Evolutionary conservation across 345 rosid genomes (phyloP), one percentile per base, ranked within the genome.

Genomic region (Mangifera indica): DNA sequence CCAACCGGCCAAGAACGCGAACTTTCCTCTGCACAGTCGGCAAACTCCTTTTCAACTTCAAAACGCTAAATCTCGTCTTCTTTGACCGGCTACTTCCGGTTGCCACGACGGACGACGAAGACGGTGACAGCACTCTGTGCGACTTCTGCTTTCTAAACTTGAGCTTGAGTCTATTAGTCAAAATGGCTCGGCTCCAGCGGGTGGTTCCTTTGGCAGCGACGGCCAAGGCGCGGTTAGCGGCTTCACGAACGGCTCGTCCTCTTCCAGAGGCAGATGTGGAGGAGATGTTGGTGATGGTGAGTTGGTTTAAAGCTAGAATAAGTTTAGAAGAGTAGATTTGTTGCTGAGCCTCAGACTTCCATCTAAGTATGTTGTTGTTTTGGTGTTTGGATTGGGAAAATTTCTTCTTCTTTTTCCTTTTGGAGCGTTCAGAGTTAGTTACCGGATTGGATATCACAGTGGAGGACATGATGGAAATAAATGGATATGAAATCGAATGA

Each of bases 111-210:
- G 70, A 40, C 0, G 77, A n/a, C 2, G 69, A 29, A 29, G 32
- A 61, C 11, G 83, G 55, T 3, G 80, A 75, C 18, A 74, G 69
- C 20, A 66, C 80, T 73, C 82, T 80, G 67, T 75, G 91, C 40
- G 53, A 37, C 72, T 85, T 84, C 60, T 86, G 81, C 76, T 89
- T 96, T 71, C 93, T 81, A 77, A 92, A 93, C 82, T 89, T 96
- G 53, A 93, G 83, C 77, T 88, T 96, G 24, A 93, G 79, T 72
- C 93, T 84, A 54, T 76, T 85, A 0, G 91, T 85, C 70, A 96
- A 75, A 56, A 96, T 89, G 52, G 99, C 98, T 63, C 97, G 86
- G 76, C 99, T 96, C 99, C 99, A 96, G 15, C 93, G 75, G 7
- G 91, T 86, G 76, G 79, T 83, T 13, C 99, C 97, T 72, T 88